These are phyloP conservation scores for Saccharum spontaneum DNA, from an alignment of 176 grass and related monocot species.

Conservation along the genomic window DNA sequence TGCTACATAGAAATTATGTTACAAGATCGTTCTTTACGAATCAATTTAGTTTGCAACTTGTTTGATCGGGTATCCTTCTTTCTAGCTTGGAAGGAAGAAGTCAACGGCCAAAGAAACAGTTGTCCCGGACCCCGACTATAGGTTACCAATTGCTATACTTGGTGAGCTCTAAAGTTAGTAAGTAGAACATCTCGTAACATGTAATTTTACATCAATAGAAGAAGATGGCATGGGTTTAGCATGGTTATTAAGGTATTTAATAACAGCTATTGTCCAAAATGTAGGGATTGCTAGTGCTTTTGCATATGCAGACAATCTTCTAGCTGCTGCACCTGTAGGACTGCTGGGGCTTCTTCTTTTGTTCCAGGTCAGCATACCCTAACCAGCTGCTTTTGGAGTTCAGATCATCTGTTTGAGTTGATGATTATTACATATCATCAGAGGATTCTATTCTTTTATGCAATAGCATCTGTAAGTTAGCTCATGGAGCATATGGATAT, in stretches of 20 bases:
- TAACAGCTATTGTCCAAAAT: constrained; percentile 4
- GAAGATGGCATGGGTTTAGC: constrained; percentile 5
- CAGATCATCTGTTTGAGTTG: not conserved
- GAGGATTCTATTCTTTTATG: not conserved
- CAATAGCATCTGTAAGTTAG: not conserved
- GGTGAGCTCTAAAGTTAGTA: constrained; percentile 63
- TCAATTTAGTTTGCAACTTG: not conserved
- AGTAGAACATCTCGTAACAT: constrained; percentile 27
- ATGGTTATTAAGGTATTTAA: not conserved
- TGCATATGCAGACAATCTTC: constrained; percentile 82
- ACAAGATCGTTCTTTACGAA: not conserved
- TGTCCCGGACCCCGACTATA: constrained; percentile 83
- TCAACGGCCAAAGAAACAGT: constrained; percentile 62
- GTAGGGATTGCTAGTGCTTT: constrained; percentile 75
- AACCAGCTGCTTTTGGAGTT: constrained; percentile 5
- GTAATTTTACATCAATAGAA: not conserved
- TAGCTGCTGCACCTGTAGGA: constrained; percentile 73
- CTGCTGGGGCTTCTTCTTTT: constrained; percentile 78
- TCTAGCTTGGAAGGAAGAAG: constrained; percentile 82
- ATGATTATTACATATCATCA: not conserved
- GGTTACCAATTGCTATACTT: constrained; percentile 80
- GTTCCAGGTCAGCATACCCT: constrained; percentile 58
- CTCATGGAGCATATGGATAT: not conserved
- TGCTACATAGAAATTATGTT: not conserved
- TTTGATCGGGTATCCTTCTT: not conserved